These are phyloP conservation scores for Irineochytrium annulatum DNA, from an alignment of 192 early-diverging fungal species.

Conservation along the genomic window DNA sequence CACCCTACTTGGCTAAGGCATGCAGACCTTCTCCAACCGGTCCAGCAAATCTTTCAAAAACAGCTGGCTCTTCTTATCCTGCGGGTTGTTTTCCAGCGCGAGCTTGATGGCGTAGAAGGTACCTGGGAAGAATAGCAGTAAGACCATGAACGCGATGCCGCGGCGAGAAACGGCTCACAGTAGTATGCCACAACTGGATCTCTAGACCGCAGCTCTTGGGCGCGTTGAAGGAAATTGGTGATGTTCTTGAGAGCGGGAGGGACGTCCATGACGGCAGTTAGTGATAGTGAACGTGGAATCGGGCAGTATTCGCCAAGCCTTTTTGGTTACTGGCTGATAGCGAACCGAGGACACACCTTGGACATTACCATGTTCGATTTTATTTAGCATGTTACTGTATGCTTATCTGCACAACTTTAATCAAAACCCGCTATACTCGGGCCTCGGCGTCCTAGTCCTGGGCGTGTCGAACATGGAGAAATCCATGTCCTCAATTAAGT, in stretches of 20 bases:
- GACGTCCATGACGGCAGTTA: no score
- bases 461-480: no score
- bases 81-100: constrained; percentile 59
- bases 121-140: constrained; percentile 38
- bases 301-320: no score
- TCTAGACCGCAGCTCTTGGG: constrained; percentile 66
- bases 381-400: no score
- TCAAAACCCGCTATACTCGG: no score
- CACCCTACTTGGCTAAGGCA: constrained; percentile 1
- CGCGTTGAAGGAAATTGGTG: constrained; percentile 74
- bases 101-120: constrained; percentile 80
- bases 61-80: constrained; percentile 47
- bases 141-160: background rate
- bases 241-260: constrained; percentile 53
- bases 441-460: no score
- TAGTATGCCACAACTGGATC: constrained; percentile 94
- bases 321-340: no score
- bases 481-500: no score
- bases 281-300: no score
- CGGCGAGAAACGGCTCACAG: constrained; percentile 50
- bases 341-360: no score
- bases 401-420: no score
- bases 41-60: constrained; percentile 72
- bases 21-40: constrained; percentile 68
- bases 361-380: no score